These are phyloP conservation scores for Aspergillus tanneri DNA, from an alignment of 2,329 filamentous ascomycete species.

Conservation along the genomic window DNA sequence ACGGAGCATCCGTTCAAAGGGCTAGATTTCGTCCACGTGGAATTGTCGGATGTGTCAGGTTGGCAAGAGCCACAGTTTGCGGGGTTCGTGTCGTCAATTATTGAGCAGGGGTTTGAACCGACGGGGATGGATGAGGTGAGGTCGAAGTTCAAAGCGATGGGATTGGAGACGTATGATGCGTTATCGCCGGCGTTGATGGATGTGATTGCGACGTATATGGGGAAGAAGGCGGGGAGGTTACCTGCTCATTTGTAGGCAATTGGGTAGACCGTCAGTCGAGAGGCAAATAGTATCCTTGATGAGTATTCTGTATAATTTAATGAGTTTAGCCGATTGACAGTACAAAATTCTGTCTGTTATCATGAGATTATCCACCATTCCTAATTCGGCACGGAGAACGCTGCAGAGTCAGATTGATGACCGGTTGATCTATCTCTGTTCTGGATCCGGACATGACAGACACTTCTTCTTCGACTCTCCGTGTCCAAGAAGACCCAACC, in stretches of 20 bases:
- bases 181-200: constrained; percentile 65
- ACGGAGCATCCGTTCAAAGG: constrained; percentile 66
- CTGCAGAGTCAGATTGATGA: constrained; percentile 13
- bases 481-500: neutral
- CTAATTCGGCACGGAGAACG: constrained; percentile 19
- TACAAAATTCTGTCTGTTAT: no score
- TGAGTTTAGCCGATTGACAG: no score
- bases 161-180: constrained; percentile 63
- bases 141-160: constrained; percentile 52
- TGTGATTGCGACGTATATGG: constrained; percentile 56
- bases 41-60: constrained; percentile 60
- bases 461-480: neutral
- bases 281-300: no score
- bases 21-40: constrained; percentile 67
- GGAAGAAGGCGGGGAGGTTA: constrained; percentile 44
- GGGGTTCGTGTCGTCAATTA: constrained; percentile 65
- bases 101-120: constrained; percentile 65
- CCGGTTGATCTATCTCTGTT: constrained; percentile 6
- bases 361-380: constrained; percentile 4
- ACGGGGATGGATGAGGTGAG: constrained; percentile 57
- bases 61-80: constrained; percentile 73
- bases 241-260: constrained; percentile 30
- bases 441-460: constrained; percentile 1
- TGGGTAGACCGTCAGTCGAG: no score
- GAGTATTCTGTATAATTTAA: no score